phyloP scores from a whole-genome alignment of 176 grass and related monocot genomes.

The Carex littledalei region DNA sequence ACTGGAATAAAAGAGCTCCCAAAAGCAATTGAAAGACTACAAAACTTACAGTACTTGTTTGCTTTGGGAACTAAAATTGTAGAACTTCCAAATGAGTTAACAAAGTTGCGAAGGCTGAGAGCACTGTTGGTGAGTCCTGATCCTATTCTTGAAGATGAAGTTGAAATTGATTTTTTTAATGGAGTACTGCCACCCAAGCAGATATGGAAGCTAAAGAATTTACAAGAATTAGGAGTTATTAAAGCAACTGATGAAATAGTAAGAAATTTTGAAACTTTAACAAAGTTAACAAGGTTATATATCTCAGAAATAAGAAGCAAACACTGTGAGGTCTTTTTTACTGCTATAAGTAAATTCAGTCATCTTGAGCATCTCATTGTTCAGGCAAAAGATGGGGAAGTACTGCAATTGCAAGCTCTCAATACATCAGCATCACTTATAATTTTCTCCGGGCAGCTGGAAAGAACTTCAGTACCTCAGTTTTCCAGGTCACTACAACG shows the following conservation, averaged over 20 bases:
- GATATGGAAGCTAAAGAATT: background rate
- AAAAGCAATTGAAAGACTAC: conserved; percentile 5
- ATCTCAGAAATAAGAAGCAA: background rate
- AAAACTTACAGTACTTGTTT: background rate
- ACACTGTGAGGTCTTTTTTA: background rate
- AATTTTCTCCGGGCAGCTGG: accelerated
- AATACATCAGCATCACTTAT: background rate
- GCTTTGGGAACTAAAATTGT: background rate
- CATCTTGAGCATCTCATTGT: background rate
- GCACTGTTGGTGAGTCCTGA: background rate
- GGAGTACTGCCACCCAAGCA: background rate
- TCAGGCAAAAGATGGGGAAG: background rate
- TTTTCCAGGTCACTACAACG: background rate
- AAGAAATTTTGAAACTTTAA: background rate
- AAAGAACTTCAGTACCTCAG: background rate
- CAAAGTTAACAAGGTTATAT: background rate
- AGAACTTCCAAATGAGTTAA: background rate
- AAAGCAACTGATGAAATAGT: background rate
- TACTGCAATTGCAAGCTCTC: background rate
- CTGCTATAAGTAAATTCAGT: background rate
- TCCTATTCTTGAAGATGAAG: too few species aligned
- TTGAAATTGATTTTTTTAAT: too few species aligned
- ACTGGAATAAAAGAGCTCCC: conserved; percentile 23
- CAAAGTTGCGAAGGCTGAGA: background rate
- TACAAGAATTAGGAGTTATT: background rate